Evolutionary conservation across 371 early-diverging fungal genomes (phyloP).

Genomic region (Fennellomyces sp.): DNA sequence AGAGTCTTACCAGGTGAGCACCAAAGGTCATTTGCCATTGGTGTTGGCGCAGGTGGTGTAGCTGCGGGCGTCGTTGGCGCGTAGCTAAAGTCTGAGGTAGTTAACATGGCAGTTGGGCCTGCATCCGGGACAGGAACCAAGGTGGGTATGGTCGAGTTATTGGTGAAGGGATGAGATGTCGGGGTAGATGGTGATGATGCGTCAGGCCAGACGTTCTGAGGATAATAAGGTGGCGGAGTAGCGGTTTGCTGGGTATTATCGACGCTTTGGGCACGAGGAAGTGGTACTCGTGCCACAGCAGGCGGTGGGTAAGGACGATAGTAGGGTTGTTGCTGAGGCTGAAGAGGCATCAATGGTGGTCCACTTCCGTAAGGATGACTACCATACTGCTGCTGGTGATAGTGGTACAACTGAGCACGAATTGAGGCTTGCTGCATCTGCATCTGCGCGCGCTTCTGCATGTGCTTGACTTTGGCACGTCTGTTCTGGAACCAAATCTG

Average conservation of each 20-base stretch:
- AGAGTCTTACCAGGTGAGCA: slow-evolving; percentile 16
- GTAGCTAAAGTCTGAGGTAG: slow-evolving; percentile 16
- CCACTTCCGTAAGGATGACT: slow-evolving; percentile 4
- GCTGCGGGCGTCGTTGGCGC: not conserved
- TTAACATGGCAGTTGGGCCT: slow-evolving; percentile 46
- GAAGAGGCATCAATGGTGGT: not conserved
- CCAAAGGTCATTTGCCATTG: slow-evolving; percentile 15
- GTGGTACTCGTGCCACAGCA: slow-evolving; percentile 8
- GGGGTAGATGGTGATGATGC: slow-evolving; percentile 16
- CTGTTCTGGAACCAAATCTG: slow-evolving; percentile 99
- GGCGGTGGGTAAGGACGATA: slow-evolving; percentile 12
- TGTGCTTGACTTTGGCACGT: slow-evolving; percentile 90
- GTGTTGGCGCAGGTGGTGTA: slow-evolving; percentile 1
- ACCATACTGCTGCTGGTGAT: slow-evolving; percentile 24
- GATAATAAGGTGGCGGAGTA: slow-evolving; percentile 1
- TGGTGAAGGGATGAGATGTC: not conserved
- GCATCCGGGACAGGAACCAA: slow-evolving; percentile 49
- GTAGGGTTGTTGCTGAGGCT: slow-evolving; percentile 2
- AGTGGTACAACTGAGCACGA: slow-evolving; percentile 33
- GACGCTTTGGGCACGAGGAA: slow-evolving; percentile 39
- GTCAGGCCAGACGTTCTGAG: slow-evolving; percentile 1
- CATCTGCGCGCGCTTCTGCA: slow-evolving; percentile 62
- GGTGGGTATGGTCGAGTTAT: slow-evolving; percentile 12
- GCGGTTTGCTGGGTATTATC: slow-evolving; percentile 17
- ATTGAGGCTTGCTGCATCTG: slow-evolving; percentile 43